Conservation (phyloP, 345 rosid genomes). For the Acer yangbiense region DNA sequence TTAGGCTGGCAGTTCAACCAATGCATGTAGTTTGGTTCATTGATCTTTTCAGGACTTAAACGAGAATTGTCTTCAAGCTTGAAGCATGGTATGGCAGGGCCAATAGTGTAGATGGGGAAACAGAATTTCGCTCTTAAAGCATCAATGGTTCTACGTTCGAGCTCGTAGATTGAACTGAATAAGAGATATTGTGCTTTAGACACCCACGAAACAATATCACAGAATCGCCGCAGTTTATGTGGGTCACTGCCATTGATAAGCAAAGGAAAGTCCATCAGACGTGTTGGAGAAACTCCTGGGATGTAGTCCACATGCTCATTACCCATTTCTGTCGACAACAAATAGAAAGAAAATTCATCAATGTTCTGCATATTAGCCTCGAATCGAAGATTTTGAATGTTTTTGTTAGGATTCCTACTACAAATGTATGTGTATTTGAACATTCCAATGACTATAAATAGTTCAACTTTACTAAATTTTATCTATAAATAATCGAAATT, state of each 20-base stretch:
- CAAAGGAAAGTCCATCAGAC: constrained; percentile 30
- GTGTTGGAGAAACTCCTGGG: constrained; percentile 35
- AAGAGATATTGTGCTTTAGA: constrained; percentile 51
- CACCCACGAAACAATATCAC: constrained; percentile 40
- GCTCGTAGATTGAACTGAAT: constrained; percentile 46
- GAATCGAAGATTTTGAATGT: too few relatives aligned
- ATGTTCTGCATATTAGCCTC: too few relatives aligned
- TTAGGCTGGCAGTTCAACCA: constrained; percentile 46
- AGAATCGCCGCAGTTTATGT: background rate
- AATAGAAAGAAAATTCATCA: background rate
- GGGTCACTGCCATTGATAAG: constrained; percentile 1
- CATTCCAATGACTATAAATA: too few relatives aligned
- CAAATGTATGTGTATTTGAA: too few relatives aligned
- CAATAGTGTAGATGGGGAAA: constrained; percentile 35
- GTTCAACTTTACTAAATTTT: too few relatives aligned
- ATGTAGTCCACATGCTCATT: constrained; percentile 35
- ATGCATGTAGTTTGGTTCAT: background rate
- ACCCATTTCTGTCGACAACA: constrained; percentile 13
- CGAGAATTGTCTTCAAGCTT: constrained; percentile 15
- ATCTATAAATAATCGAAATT: too few relatives aligned
- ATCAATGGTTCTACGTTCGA: constrained; percentile 49
- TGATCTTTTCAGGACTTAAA: background rate
- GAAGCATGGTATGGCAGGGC: constrained; percentile 47
- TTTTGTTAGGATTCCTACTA: too few relatives aligned
- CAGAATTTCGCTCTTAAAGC: constrained; percentile 13